A percentile compares a stretch with the other conserved stretches of the same genome.
Conservation (phyloP, 2,329 filamentous ascomycete genomes). For the Trichoderma koningii region DNA sequence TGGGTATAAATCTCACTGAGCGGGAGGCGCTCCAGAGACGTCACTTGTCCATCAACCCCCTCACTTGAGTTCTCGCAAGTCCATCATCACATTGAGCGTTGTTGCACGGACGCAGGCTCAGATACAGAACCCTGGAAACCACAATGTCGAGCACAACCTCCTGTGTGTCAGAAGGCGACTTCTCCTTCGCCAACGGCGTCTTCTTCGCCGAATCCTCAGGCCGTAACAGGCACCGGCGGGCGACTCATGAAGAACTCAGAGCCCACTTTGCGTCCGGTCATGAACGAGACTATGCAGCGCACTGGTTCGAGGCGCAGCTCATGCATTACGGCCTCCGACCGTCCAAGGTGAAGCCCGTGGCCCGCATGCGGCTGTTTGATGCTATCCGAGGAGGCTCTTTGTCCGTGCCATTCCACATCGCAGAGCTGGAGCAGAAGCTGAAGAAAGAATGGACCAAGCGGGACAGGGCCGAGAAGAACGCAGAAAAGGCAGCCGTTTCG, state of each 20-base stretch:
- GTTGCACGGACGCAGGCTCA: background rate
- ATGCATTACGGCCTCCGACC: constrained; percentile 61
- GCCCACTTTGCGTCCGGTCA: constrained; percentile 48
- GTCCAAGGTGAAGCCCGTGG: constrained; percentile 59
- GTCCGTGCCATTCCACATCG: constrained; percentile 51
- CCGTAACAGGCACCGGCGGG: constrained; percentile 50
- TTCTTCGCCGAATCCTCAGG: constrained; percentile 49
- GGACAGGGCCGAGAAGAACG: constrained; percentile 52
- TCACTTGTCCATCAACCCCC: too few relatives aligned
- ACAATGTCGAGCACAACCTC: constrained; percentile 10
- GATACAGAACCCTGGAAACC: too few relatives aligned
- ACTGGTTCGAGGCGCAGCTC: constrained; percentile 65
- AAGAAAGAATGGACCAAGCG: constrained; percentile 59
- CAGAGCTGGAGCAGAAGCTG: constrained; percentile 54
- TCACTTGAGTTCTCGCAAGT: too few relatives aligned
- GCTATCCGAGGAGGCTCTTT: constrained; percentile 54
- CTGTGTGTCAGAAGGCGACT: constrained; percentile 39
- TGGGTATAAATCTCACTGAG: too few relatives aligned
- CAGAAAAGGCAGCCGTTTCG: background rate
- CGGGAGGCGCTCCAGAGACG: too few relatives aligned
- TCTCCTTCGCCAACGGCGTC: constrained; percentile 46
- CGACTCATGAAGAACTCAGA: constrained; percentile 47
- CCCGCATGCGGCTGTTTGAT: constrained; percentile 60
- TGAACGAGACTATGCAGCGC: too few relatives aligned
- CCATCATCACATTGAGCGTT: too few relatives aligned